phyloP scores from a whole-genome alignment of 2,329 filamentous ascomycete genomes.

The Epichloe coenophiala region DNA sequence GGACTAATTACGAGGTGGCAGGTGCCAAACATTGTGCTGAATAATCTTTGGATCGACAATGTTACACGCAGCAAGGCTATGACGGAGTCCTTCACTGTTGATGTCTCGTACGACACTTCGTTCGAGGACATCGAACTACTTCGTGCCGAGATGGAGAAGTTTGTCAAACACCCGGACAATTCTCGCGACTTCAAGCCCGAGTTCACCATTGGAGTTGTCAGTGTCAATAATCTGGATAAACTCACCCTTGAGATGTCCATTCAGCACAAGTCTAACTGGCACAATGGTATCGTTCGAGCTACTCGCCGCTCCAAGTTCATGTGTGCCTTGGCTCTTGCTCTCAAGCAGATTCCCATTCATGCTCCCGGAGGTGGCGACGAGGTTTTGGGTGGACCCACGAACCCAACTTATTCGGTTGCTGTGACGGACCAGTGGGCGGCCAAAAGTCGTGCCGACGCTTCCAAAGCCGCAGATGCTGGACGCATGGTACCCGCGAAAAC shows the following conservation, averaged over 20 bases:
- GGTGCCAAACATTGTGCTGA: slow-evolving; percentile 83
- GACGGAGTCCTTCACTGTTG: slow-evolving; percentile 71
- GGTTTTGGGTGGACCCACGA: slow-evolving; percentile 49
- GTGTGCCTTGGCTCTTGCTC: slow-evolving; percentile 74
- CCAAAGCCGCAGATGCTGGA: slow-evolving; percentile 46
- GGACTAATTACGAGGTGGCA: slow-evolving; percentile 29
- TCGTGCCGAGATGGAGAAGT: slow-evolving; percentile 70
- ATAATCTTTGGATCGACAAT: slow-evolving; percentile 92
- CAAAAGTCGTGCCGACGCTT: slow-evolving; percentile 45
- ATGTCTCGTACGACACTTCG: slow-evolving; percentile 71
- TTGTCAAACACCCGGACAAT: slow-evolving; percentile 75
- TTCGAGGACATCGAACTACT: slow-evolving; percentile 85
- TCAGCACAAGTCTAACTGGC: slow-evolving; percentile 86
- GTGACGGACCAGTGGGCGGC: slow-evolving; percentile 57
- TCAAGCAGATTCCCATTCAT: slow-evolving; percentile 79
- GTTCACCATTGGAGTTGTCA: slow-evolving; percentile 61
- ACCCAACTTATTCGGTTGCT: slow-evolving; percentile 69
- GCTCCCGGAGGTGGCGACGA: slow-evolving; percentile 61
- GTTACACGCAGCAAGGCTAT: slow-evolving; percentile 82
- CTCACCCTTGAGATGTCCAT: slow-evolving; percentile 72
- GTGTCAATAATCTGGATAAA: slow-evolving; percentile 79
- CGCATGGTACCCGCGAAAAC: slow-evolving; percentile 45
- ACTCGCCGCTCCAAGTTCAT: slow-evolving; percentile 89
- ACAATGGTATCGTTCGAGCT: slow-evolving; percentile 71
- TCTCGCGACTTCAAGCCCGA: slow-evolving; percentile 82